These are phyloP conservation scores for Dothistroma septosporum DNA, from an alignment of 2,329 filamentous ascomycete genomes.

Conservation along the genomic window DNA sequence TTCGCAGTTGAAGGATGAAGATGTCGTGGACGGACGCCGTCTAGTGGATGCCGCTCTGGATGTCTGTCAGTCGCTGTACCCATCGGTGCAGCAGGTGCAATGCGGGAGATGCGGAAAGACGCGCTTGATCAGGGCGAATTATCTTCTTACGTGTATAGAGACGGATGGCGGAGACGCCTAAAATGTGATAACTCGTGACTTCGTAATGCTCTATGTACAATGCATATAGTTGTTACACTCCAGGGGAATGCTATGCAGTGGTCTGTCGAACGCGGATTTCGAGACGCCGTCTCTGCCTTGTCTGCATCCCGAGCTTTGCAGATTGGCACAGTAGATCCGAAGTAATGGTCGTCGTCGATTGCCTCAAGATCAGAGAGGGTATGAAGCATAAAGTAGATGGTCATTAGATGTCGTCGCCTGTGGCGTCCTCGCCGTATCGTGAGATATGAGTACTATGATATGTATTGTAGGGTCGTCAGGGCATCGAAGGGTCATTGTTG, in stretches of 20 bases:
- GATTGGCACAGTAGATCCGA: background rate
- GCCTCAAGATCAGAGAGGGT: background rate
- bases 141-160: background rate
- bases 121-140: background rate
- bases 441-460: background rate
- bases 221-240: background rate
- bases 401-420: background rate
- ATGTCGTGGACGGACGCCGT: background rate
- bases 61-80: background rate
- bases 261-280: background rate
- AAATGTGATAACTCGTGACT: background rate
- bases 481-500: slow-evolving; percentile 4
- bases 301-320: background rate
- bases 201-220: background rate
- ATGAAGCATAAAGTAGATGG: background rate
- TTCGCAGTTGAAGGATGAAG: background rate
- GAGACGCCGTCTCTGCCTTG: background rate
- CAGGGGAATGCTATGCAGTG: background rate
- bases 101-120: background rate
- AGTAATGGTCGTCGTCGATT: too few relatives aligned
- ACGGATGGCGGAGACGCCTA: background rate
- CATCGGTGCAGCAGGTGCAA: background rate
- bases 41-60: background rate
- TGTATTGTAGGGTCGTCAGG: background rate
- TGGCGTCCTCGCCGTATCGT: slow-evolving; percentile 2